phyloP scores from a whole-genome alignment of 2,329 filamentous ascomycete species.

The Fusarium graminum region DNA sequence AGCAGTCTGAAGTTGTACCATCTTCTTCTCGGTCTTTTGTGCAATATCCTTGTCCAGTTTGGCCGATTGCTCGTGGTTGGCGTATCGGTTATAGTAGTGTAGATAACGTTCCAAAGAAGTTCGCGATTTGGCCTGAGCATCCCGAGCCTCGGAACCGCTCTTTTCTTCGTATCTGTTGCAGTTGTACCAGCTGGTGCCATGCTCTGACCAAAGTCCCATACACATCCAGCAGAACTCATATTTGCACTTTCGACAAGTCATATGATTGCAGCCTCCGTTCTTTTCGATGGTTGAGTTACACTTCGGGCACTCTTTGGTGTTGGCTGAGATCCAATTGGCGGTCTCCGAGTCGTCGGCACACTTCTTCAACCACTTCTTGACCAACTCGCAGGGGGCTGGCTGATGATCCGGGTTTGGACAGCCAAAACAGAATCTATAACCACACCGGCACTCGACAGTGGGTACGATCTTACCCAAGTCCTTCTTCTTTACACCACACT shows the following conservation, averaged over 20 bases:
- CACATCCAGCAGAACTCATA: conserved; percentile 99
- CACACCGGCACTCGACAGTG: conserved; percentile 87
- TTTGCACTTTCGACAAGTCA: conserved; percentile 96
- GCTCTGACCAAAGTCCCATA: conserved; percentile 98
- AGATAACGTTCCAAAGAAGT: conserved; percentile 95
- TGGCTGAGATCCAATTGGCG: conserved; percentile 98
- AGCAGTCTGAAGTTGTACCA: conserved; percentile 93
- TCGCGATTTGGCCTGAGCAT: conserved; percentile 90
- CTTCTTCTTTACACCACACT: conserved; percentile 89
- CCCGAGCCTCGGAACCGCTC: conserved; percentile 88
- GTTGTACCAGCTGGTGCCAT: conserved; percentile 99
- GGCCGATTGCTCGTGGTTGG: conserved; percentile 98
- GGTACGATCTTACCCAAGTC: conserved; percentile 88
- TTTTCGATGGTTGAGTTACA: conserved; percentile 99
- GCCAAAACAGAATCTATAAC: conserved; percentile 93
- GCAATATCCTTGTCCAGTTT: conserved; percentile 97
- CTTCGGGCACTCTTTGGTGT: conserved; percentile 97
- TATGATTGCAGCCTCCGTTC: conserved; percentile 97
- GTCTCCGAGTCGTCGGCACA: conserved; percentile 98
- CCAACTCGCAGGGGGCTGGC: conserved; percentile 88
- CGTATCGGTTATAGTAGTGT: conserved; percentile 99
- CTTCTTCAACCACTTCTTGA: conserved; percentile 97
- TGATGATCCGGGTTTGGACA: conserved; percentile 92
- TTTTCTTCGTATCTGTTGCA: conserved; percentile 98
- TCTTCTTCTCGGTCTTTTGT: conserved; percentile 97